phyloP scores from a whole-genome alignment of 2,329 filamentous ascomycete species.

The Nigrospora oryzae region DNA sequence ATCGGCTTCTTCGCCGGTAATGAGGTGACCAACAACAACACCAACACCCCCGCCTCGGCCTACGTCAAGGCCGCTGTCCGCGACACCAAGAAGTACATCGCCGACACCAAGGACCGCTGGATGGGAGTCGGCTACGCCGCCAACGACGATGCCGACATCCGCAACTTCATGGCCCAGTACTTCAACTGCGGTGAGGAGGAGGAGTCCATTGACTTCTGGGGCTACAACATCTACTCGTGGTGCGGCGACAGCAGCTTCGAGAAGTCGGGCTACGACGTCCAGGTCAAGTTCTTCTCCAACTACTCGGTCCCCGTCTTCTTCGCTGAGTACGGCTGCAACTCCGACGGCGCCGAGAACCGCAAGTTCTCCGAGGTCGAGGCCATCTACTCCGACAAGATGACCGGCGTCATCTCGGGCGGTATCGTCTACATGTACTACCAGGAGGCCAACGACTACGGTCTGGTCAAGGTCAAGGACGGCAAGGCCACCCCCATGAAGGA shows the following conservation, averaged over 20 bases:
- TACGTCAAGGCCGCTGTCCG: slow-evolving; percentile 77
- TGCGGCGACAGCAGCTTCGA: slow-evolving; percentile 61
- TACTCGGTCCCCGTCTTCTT: slow-evolving; percentile 76
- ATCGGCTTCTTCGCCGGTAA: slow-evolving; percentile 79
- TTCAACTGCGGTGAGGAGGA: slow-evolving; percentile 62
- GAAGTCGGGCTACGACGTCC: slow-evolving; percentile 59
- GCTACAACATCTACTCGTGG: slow-evolving; percentile 87
- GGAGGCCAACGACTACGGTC: slow-evolving; percentile 64
- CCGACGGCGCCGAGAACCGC: slow-evolving; percentile 45
- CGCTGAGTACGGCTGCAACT: slow-evolving; percentile 75
- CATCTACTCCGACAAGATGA: slow-evolving; percentile 63
- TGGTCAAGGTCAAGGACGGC: slow-evolving; percentile 45
- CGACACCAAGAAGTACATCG: slow-evolving; percentile 74
- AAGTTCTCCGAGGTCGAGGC: slow-evolving; percentile 61
- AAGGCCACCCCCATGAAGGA: slow-evolving; percentile 51
- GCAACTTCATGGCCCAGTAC: slow-evolving; percentile 61
- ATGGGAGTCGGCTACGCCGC: slow-evolving; percentile 75
- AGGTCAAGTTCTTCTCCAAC: slow-evolving; percentile 61
- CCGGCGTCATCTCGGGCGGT: slow-evolving; percentile 65
- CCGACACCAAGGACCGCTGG: slow-evolving; percentile 50
- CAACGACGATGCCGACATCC: slow-evolving; percentile 68
- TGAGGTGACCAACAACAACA: slow-evolving; percentile 67
- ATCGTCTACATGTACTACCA: slow-evolving; percentile 84
- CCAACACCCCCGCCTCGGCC: slow-evolving; percentile 66
- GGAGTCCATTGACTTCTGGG: slow-evolving; percentile 69